Evolutionary conservation across 768 basidiomycete genomes (phyloP).

Genomic region (Omphalotus guepiniiformis): DNA sequence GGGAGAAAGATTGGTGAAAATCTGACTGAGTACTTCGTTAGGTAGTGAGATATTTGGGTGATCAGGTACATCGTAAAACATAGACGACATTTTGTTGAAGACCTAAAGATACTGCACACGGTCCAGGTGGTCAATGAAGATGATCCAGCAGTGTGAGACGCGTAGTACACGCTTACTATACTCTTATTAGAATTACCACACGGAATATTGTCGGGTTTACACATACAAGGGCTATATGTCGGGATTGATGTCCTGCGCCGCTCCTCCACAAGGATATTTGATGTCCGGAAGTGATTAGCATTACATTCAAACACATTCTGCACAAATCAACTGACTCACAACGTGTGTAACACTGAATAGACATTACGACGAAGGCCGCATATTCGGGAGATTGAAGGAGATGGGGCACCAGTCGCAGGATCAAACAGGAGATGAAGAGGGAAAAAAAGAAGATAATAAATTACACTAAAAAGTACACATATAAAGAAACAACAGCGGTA

Average conservation of each 20-base stretch:
- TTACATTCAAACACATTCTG: neutral
- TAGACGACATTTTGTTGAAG: neutral
- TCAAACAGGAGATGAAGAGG: neutral
- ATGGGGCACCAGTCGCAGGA: neutral
- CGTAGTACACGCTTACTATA: neutral
- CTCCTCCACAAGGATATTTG: neutral
- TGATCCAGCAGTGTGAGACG: slow-evolving; percentile 2
- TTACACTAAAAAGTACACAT: slow-evolving; percentile 13
- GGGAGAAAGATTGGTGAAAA: slow-evolving; percentile 38
- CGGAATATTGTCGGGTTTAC: slow-evolving; percentile 26
- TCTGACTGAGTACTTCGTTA: slow-evolving; percentile 51
- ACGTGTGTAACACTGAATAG: too few relatives aligned
- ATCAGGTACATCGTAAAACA: neutral
- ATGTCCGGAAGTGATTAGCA: neutral
- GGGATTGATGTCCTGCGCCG: too few relatives aligned
- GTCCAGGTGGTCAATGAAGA: too few relatives aligned
- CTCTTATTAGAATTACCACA: slow-evolving; percentile 13
- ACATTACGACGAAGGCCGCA: neutral
- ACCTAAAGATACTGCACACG: neutral
- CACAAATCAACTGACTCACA: too few relatives aligned
- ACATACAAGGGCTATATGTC: neutral
- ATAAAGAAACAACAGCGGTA: neutral
- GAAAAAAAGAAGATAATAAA: slow-evolving; percentile 1
- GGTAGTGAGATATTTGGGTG: slow-evolving; percentile 32
- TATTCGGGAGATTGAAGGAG: neutral